Percentiles rank a stretch among this genome's conserved stretches.
These are phyloP conservation scores for Penicillium sp. DNA, from an alignment of 2,329 filamentous ascomycete species.

Conservation along the genomic window DNA sequence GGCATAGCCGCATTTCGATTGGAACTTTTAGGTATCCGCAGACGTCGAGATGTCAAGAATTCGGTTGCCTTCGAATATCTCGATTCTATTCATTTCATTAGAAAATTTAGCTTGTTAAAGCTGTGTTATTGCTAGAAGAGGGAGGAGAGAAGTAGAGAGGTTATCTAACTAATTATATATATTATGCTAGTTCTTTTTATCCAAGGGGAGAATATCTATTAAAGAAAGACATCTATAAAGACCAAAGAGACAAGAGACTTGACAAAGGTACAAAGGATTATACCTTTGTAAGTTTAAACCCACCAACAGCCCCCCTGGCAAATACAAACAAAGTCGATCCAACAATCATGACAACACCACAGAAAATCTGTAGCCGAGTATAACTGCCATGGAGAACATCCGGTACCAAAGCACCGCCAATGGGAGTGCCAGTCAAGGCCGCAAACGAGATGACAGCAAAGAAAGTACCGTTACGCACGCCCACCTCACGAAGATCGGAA, in stretches of 20 bases:
- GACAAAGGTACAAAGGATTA: neutral
- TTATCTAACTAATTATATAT: too few relatives aligned
- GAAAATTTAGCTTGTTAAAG: too few relatives aligned
- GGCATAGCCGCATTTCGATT: neutral
- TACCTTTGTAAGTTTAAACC: slow-evolving; percentile 24
- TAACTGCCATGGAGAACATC: slow-evolving; percentile 27
- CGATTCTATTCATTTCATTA: neutral
- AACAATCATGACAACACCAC: slow-evolving; percentile 27
- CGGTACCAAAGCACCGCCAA: slow-evolving; percentile 28
- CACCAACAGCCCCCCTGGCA: slow-evolving; percentile 25
- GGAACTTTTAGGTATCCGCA: neutral
- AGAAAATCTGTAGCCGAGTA: slow-evolving; percentile 26
- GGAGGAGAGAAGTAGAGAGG: neutral
- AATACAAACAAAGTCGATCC: slow-evolving; percentile 24
- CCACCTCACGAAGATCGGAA: slow-evolving; percentile 66
- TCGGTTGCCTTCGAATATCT: neutral
- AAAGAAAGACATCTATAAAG: neutral
- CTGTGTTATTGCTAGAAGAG: neutral
- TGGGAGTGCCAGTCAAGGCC: slow-evolving; percentile 52
- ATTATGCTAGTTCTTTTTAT: too few relatives aligned
- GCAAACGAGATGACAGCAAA: slow-evolving; percentile 63
- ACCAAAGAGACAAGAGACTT: neutral
- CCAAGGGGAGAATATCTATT: neutral
- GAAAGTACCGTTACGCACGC: slow-evolving; percentile 62
- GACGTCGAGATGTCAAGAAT: neutral